Base-by-base conservation (phyloP, 2,329 filamentous ascomycete genomes). In the Cercospora brassicicola region DNA sequence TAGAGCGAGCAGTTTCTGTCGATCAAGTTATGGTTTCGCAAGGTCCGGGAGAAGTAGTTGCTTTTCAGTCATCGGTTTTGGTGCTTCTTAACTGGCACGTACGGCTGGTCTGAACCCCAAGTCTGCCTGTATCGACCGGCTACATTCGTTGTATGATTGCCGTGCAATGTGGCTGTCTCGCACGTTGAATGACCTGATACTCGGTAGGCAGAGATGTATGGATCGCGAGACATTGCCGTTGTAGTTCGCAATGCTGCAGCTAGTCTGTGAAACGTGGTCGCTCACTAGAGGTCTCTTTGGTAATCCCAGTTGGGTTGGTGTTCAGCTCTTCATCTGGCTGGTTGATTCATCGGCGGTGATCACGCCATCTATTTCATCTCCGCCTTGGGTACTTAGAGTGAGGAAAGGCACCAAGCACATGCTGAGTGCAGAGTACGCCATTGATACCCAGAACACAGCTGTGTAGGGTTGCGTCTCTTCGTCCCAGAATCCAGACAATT, bases 331-430 rank as follows among this genome's bases (percentile, higher is more conserved):
- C 23, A 55, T 28, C 23, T 55, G 23, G 6, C 10, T 28, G 23
- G 3, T 2, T 7, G 48, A 55, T 26, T n/a, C 23, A 2, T 55
- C 48, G 20, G 48, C 48, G 2, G 48, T 28, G 3, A 30, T 15
- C 20, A 55, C 23, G 13, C 48, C n/a, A 2, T 55, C 23, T 6
- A 45, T 42, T n/a, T 66, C 57, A 13, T 36, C 57, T 18, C 64
- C 64, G 15, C 64, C 64, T 26, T 66, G 64, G 2, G 64, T 66
- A 0, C 57, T 45, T 3, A 66, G 26, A 4, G 64, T 66, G 20
- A 66, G 45, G 11, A 66, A 66, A 23, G 64, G 64, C 3, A 66
- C 64, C 6, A 66, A 28, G 28, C 45, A 61, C 31, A 66, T 56
- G 15, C 64, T 66, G 15, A 62, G 42, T 45, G 64, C 57, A 0